phyloP scores from a whole-genome alignment of 169 alveolate species.

The Plasmodium adleri region DNA sequence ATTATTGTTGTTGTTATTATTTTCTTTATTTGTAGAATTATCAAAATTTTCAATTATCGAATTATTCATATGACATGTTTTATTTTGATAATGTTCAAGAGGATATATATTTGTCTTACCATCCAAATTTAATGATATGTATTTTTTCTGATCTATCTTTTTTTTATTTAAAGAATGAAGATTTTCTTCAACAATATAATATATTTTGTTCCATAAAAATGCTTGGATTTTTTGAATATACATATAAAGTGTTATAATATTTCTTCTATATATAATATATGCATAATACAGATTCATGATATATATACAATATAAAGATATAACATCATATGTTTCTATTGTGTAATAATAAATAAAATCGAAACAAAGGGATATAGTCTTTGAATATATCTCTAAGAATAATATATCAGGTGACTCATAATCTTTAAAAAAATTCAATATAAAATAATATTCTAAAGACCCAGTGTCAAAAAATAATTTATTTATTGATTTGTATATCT shows the following conservation, averaged over 20 bases:
- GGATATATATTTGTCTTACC: not conserved
- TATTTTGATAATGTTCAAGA: not conserved
- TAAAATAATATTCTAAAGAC: conserved; percentile 78
- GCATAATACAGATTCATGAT: conserved; percentile 39
- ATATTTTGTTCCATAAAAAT: conserved; percentile 34
- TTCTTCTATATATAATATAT: conserved; percentile 7
- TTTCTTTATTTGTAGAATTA: not conserved
- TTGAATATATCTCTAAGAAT: conserved; percentile 44
- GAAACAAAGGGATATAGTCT: conserved; percentile 39
- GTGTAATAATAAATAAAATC: conserved; percentile 36
- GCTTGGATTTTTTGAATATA: conserved; percentile 31
- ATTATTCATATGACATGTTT: too few relatives aligned
- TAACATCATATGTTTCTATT: conserved; percentile 33
- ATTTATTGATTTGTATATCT: conserved; percentile 78
- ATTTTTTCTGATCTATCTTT: not conserved
- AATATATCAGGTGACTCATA: conserved; percentile 45
- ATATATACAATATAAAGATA: conserved; percentile 39
- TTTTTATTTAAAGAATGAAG: not conserved
- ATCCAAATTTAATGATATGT: not conserved
- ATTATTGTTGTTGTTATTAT: too few relatives aligned
- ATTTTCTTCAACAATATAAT: conserved; percentile 27
- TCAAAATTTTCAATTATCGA: not conserved
- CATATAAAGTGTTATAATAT: conserved; percentile 19
- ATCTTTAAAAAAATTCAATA: conserved; percentile 75
- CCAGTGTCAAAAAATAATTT: conserved; percentile 83